Evolutionary conservation across 805 yeast species (phyloP), one percentile per base, ranked within the genome.

Genomic region (Candida adriatica): DNA sequence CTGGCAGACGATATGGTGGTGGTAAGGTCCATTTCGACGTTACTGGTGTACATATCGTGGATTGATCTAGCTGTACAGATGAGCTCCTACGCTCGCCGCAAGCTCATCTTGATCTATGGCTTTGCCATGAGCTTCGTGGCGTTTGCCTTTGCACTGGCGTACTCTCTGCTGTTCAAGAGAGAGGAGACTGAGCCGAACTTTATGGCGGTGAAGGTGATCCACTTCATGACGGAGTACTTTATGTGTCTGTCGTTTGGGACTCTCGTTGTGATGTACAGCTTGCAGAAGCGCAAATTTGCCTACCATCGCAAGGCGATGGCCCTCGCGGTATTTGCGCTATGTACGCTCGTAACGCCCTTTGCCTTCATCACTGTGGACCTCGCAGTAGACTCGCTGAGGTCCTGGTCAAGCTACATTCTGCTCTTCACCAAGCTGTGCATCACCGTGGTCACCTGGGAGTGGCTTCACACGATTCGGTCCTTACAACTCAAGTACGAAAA

Each of bases 381-480:
- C 19, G 60, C 41, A 24, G 63, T 45, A 16, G 49, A 49, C 20
- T 59, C 66, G 63, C 53, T 66, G 16, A 59, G 61, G n/a, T 62
- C 61, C 10, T 70, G 80, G 64, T 64, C 81, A 48, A 53, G 68
- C 0, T 58, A 62, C 18, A 56, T 70, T 5, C 45, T 65, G 9
- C 59, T 69, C 4, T 62, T 75, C 24, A 45, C 73, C 6, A 69
- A 70, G 29, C 61, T 75, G 11, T 61, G 73, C 21, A 54, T 74
- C 4, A 56, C 68, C 13, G 70, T 77, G 1, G 60, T 73, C 16
- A 62, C 75, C 1, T 78, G 83, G 80, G 85, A 79, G 53, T 75
- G 85, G 79, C 53, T 75, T 8, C 70, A 62, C 44, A 66, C 73
- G 26, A 73, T 76, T 25, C 67, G 70, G 39, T 46, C 61, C 13